Percentiles rank a stretch among this genome's conserved stretches.
phyloP scores from a whole-genome alignment of 2,329 filamentous ascomycete genomes.

The Fusarium cicatricum region DNA sequence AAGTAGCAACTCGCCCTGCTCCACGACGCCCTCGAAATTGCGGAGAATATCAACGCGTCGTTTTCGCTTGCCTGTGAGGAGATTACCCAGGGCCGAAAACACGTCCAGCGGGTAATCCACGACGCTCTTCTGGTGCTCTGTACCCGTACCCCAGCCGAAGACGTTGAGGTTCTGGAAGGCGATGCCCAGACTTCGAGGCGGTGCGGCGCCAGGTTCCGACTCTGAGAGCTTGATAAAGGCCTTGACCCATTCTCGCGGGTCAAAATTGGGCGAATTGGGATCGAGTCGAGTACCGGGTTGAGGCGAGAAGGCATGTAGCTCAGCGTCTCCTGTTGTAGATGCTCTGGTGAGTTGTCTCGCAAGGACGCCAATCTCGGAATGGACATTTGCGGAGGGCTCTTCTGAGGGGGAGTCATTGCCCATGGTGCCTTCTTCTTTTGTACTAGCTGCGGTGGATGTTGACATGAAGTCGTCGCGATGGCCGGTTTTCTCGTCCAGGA shows the following conservation, averaged over 20 bases:
- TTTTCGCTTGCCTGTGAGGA: conserved; percentile 12
- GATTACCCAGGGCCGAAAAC: conserved; percentile 1
- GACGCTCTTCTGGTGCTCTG: conserved; percentile 38
- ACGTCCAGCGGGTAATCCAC: conserved; percentile 35
- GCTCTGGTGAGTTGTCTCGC: conserved; percentile 24
- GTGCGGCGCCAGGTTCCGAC: conserved; percentile 36
- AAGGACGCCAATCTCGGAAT: conserved; percentile 17
- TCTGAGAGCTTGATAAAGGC: conserved; percentile 40
- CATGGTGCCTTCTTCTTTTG: not conserved
- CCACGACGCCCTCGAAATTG: conserved; percentile 43
- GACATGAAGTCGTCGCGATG: not conserved
- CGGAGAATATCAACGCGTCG: conserved; percentile 39
- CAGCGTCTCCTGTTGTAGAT: conserved; percentile 18
- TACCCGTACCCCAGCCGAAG: conserved; percentile 39
- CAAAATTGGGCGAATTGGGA: conserved; percentile 39
- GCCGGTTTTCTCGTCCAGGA: not conserved
- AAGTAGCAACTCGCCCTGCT: conserved; percentile 42
- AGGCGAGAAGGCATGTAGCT: conserved; percentile 33
- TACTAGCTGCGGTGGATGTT: conserved; percentile 12
- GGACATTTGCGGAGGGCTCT: not conserved
- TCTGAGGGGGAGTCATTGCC: not conserved
- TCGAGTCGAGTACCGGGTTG: conserved; percentile 34
- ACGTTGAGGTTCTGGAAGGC: conserved; percentile 41
- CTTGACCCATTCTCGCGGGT: conserved; percentile 40
- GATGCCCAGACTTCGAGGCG: conserved; percentile 38